Evolutionary conservation across 192 early-diverging fungal species (phyloP), one percentile per base, ranked within the genome.

Genomic region (Backusella australiensis): DNA sequence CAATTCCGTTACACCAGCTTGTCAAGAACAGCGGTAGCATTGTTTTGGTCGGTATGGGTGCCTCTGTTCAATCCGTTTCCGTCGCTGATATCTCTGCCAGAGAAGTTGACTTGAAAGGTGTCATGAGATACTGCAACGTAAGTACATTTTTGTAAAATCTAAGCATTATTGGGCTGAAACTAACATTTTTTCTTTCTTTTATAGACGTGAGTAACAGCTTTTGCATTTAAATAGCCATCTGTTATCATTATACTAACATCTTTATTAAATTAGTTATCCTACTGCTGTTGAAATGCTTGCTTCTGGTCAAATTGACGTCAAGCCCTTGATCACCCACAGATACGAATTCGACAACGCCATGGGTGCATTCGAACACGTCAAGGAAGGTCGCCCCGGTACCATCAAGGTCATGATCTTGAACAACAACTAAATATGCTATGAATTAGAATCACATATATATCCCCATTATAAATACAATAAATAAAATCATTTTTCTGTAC

Each of bases 1-100:
- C 42, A 8, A 23, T 21, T 68, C 6, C 67, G 34, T 26, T 72
- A 41, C 29, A 32, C 35, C 59, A 79, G 81, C 35, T 83, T 35
- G 71, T 80, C 38, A 80, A 77, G 52, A 79, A 83, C 49, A 75
- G 80, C n/a, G 84, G 84, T 19, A 44, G 72, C 49, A 80, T 83
- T 26, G 80, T 83, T 32, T 69, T 83, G 52, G 80, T 85, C 29
- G 84, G 84, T 26, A 83, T 85, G 84, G 82, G 84, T 38, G 75
- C 69, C 34, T 75, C 71, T 11, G 71, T 83, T 6, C 80, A 81
- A 36, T 42, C 72, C 19, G 19, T 85, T 17, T 82, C 84, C 1
- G 75, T 85, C 8, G 39, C 78, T 26, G 82, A 83, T 21, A 66
- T 83, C 1, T 69, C 75, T 41, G 71, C 69, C 36, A 72, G 81